A percentile compares a stretch with the other conserved stretches of the same genome.
These are phyloP conservation scores for Trichosphaerium sp. DNA, from an alignment of 78 protist species.

Conservation along the genomic window DNA sequence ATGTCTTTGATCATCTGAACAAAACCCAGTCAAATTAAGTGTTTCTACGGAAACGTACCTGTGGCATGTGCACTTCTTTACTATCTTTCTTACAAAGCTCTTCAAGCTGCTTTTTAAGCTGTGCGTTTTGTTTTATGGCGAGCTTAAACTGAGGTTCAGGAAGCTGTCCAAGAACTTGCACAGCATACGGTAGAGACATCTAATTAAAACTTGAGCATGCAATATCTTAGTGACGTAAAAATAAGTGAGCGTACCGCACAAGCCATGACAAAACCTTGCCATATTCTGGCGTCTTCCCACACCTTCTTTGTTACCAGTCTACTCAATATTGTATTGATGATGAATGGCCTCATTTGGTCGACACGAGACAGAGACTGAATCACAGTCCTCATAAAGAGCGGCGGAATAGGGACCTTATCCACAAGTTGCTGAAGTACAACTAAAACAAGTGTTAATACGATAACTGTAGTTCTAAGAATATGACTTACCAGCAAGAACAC, in stretches of 20 bases:
- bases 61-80: too few species aligned
- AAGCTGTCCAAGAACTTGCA: slow-evolving; percentile 7
- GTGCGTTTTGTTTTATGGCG: slow-evolving; percentile 8
- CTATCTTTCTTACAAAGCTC: too few species aligned
- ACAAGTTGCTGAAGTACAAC: slow-evolving; percentile 20
- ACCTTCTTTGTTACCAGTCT: slow-evolving; percentile 23
- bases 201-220: too few species aligned
- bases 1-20: too few species aligned
- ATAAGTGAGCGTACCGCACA: too few species aligned
- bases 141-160: slow-evolving; percentile 24
- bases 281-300: slow-evolving; percentile 14
- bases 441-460: too few species aligned
- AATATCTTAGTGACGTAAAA: too few species aligned
- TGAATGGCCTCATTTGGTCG: slow-evolving; percentile 8
- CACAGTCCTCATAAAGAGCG: slow-evolving; percentile 12
- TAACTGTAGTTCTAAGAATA: too few species aligned
- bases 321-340: slow-evolving; percentile 10
- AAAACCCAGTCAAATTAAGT: too few species aligned
- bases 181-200: slow-evolving; percentile 17
- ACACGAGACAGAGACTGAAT: slow-evolving; percentile 2
- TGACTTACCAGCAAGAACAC: slow-evolving; percentile 24
- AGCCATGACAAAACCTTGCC: slow-evolving; percentile 31
- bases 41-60: too few species aligned
- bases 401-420: slow-evolving; percentile 1
- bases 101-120: slow-evolving; percentile 8